Evolutionary conservation across 179 eudicot genomes (phyloP).

Genomic region (Nepenthes alata): DNA sequence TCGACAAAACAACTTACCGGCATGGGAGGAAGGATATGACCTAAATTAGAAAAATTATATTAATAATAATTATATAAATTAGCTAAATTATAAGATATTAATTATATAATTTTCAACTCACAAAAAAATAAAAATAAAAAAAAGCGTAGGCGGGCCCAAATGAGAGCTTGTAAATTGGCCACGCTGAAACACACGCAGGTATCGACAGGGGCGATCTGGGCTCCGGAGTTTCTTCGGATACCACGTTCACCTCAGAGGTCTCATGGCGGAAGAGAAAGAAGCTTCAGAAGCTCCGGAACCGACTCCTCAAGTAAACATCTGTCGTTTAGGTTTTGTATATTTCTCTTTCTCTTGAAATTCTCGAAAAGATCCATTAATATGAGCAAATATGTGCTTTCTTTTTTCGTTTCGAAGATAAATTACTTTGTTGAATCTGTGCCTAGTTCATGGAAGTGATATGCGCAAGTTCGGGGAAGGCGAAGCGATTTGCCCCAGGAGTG

Average conservation of each 20-base stretch:
- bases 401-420: background rate
- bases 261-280: constrained; percentile 25
- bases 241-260: background rate
- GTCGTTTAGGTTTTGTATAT: background rate
- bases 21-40: too few relatives aligned
- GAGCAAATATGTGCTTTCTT: background rate
- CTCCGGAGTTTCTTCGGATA: too few relatives aligned
- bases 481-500: constrained; percentile 66
- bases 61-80: too few relatives aligned
- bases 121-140: too few relatives aligned
- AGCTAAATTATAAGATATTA: too few relatives aligned
- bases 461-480: constrained; percentile 38
- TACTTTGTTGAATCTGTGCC: constrained; percentile 5
- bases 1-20: too few relatives aligned
- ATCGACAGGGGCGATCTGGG: too few relatives aligned
- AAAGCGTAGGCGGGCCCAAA: too few relatives aligned
- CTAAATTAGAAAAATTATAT: too few relatives aligned
- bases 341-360: background rate
- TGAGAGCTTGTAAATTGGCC: too few relatives aligned
- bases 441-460: constrained; percentile 71
- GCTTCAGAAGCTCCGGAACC: constrained; percentile 11
- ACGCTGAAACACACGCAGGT: too few relatives aligned
- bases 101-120: too few relatives aligned
- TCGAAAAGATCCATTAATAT: background rate
- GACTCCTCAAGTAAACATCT: constrained; percentile 14